These are phyloP conservation scores for Pterocarpus macrocarpus DNA, from an alignment of 306 rosid genomes.

Conservation along the genomic window DNA sequence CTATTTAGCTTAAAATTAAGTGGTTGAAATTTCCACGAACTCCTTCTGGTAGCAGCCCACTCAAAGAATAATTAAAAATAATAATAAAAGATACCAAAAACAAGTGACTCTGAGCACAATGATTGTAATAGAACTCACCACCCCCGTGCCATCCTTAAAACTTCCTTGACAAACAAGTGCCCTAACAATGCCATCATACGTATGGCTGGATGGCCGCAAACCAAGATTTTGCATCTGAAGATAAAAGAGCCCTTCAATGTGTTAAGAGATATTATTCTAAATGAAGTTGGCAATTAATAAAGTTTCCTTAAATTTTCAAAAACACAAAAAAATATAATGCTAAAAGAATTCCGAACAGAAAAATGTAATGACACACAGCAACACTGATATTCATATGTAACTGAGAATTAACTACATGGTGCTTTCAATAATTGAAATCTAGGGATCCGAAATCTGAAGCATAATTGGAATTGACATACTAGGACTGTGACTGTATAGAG, in stretches of 20 bases:
- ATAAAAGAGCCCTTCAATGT: conserved; percentile 49
- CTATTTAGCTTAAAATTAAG: conserved; percentile 11
- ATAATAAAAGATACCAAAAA: conserved; percentile 13
- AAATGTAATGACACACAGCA: conserved; percentile 1
- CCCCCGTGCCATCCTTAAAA: conserved; percentile 60
- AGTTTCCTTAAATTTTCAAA: conserved; percentile 22
- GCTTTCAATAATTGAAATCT: conserved; percentile 40
- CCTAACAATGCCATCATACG: conserved; percentile 71
- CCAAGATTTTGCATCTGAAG: conserved; percentile 85
- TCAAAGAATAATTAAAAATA: not conserved
- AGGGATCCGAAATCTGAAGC: conserved; percentile 29
- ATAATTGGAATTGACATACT: conserved; percentile 22
- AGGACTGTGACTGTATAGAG: conserved; percentile 4
- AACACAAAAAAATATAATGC: conserved; percentile 2
- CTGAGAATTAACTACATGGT: conserved; percentile 26
- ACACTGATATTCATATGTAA: conserved; percentile 13
- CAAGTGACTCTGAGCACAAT: conserved; percentile 24
- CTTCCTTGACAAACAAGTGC: conserved; percentile 65
- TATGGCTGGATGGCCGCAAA: conserved; percentile 68
- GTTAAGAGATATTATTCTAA: conserved; percentile 50
- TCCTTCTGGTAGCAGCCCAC: conserved; percentile 15
- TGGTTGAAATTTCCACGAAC: conserved; percentile 33
- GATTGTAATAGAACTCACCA: conserved; percentile 61
- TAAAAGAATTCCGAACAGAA: conserved; percentile 20
- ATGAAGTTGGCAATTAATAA: conserved; percentile 34